Base-by-base conservation (phyloP, 352 stramenopile genomes). In the Halophytophthora batemanensis region DNA sequence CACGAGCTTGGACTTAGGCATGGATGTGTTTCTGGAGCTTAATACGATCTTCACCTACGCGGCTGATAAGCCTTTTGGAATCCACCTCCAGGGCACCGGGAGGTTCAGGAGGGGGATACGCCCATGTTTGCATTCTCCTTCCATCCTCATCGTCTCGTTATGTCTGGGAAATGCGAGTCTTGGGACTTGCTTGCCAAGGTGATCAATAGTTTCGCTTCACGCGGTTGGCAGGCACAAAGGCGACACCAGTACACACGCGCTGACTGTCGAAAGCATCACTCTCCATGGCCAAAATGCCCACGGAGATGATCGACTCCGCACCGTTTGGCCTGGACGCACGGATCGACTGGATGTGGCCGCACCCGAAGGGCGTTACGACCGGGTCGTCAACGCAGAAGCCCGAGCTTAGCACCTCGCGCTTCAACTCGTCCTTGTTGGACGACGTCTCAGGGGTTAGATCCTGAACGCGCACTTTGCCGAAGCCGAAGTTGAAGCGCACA, bases 281-380 rank as follows among this genome's bases (percentile, higher is more conserved):
- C 3, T 63, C 56, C 10, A 51, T 66, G 29, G 37, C 33, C 25
- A 70, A 35, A 35, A 70, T 56, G 6, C 51, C 41, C 1, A 70
- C 52, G 18, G 56, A 57, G 33, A 70, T 43, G 17, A 70, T 25
- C 18, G 41, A 25, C 0, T 21, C 28, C 17, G 42, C 21, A 23
- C 39, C 53, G 45, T 64, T 49, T 21, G 48, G 34, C 1, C 51
- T 49, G 4, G 25, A 8, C 4, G 46, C 51, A 11, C 51, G 59
- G 52, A 83, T 73, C 5, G 58, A 71, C 38, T 62, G 50, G 3
- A 86, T 61, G 31, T 64, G 46, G 11, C 80, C 80, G 35, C 66
- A 80, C 6, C 82, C 82, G 45, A 90, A 90, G 22, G 77, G 75
- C 2, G 82, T 90, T 28, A 78, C 35, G n/a, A 93, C 79, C 0